Evolutionary conservation across 139 green algal species (phyloP), one percentile per base, ranked within the genome.

Genomic region (Picocystis salinarum): DNA sequence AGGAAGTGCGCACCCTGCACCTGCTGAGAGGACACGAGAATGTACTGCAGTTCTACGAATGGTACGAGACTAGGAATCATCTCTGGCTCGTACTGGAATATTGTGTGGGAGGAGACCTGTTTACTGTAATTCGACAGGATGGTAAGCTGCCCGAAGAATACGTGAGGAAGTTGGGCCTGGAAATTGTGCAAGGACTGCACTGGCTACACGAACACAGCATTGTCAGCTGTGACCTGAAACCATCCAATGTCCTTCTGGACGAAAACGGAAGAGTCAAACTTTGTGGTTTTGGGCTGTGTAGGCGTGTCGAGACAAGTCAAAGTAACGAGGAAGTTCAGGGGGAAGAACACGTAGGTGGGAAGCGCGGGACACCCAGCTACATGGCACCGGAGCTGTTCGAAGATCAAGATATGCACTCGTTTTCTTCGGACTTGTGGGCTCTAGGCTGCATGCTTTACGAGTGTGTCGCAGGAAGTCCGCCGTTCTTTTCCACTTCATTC

Each of bases 11-110:
- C 5, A 13, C 71, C 13, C 76, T 95, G 63, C 76, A 94, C 48
- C 63, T 66, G 4, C 53, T 94, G 47, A n/a, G n/a, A n/a, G 56
- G 78, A 28, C 80, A 94, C 49, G 67, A 67, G 30, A 86, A 88
- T 59, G 69, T 93, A 23, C 64, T 96, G 18, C 78, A 74, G 52
- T 94, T 96, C 63, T 76, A 79, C 42, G 74, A 75, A 13, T 95
- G 84, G 83, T 29, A 27, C 29, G 37, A 13, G 28, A 28, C 26
- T 41, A 20, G 9, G 1, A 31, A 17, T 28, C 27, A 4, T 28
- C 19, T 28, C 28, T 96, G 86, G 86, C 72, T 95, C n/a, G 85
- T 96, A 27, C 62, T 95, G 40, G 86, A 96, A 64, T 96, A 90
- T 61, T 94, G 83, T 41, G 86, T 93, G 6, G 86, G 86, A 1